A percentile compares a stretch with the other conserved stretches of the same genome.
phyloP scores from a whole-genome alignment of 345 rosid species.

The Clarkia xantiana region DNA sequence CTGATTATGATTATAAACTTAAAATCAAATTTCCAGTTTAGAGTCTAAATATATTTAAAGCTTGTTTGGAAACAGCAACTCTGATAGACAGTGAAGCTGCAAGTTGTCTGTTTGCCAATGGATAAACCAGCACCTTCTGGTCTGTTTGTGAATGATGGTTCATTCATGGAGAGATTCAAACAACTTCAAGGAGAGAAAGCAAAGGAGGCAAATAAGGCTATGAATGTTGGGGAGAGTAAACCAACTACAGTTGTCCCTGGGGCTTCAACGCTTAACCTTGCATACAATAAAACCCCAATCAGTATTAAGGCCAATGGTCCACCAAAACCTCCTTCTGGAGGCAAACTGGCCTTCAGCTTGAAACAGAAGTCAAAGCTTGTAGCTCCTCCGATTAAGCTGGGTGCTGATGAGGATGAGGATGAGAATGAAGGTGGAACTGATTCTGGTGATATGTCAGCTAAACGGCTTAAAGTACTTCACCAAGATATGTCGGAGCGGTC shows the following conservation, averaged over 20 bases:
- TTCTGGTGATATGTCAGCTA: constrained; percentile 30
- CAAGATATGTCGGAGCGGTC: constrained; percentile 30
- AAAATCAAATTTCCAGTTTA: no score
- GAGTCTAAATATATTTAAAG: no score
- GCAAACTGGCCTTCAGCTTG: constrained; percentile 95
- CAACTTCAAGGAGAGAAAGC: constrained; percentile 77
- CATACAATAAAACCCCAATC: constrained; percentile 22
- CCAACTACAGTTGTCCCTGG: constrained; percentile 45
- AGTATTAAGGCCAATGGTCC: constrained; percentile 37
- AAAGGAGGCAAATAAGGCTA: constrained; percentile 16
- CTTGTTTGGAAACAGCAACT: neutral
- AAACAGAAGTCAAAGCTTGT: constrained; percentile 88
- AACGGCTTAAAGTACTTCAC: constrained; percentile 62
- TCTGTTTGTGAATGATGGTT: constrained; percentile 92
- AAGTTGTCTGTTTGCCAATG: constrained; percentile 35
- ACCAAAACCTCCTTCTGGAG: constrained; percentile 38
- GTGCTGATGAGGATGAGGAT: constrained; percentile 75
- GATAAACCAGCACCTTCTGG: constrained; percentile 57
- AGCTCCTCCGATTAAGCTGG: constrained; percentile 70
- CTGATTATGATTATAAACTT: no score
- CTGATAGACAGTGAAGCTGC: constrained; percentile 15
- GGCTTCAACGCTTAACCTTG: constrained; percentile 28
- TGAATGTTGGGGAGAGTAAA: constrained; percentile 39
- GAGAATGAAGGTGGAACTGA: constrained; percentile 35
- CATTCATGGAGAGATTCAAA: constrained; percentile 97